Base-by-base conservation (phyloP, 192 early-diverging fungal genomes). In the Coemansia pectinata region DNA sequence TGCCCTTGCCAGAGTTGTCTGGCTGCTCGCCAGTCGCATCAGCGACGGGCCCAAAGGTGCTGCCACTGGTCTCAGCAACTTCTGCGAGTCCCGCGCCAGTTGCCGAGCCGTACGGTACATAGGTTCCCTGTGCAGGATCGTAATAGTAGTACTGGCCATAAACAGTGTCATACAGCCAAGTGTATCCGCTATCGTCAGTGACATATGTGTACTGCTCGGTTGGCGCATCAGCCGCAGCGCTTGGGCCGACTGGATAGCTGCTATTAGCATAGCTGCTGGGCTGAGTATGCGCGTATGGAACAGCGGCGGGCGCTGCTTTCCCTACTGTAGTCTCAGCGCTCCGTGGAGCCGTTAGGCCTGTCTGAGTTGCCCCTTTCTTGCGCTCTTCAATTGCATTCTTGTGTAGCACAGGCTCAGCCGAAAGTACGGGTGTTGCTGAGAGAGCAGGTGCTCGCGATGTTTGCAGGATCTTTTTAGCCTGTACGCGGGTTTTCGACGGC, bases 141-240 rank as follows among this genome's bases (percentile, higher is more conserved):
- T 84, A 84, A 58, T 84, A 84, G 65, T 84, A 84, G 67, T 83
- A 83, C 57, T 83, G 81, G 1, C 69, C 76, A 34, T 68, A 67
- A 11, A 65, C 27, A 10, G 65, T 70, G 58, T 78, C 71, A 55
- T 78, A 78, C 39, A 78, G 70, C 81, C 76, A 78, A 12, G 76
- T 70, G 47, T 76, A 78, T 2, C 76, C 76, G 55, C 39, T 78
- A 25, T 77, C 79, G 47, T 82, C 79, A 1, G 74, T 77, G 1
- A 73, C 61, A 47, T 82, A 82, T 48, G 79, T 82, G 69, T 82
- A 82, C 29, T 82, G 79, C 55, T 75, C 73, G 33, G 25, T 21
- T 33, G 50, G 1, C 7, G 58, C 17, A n/a, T 36, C 64, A 0
- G 64, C 48, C 19, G 57, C 12, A 10, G 25, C 25, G 12, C 52